Conservation (phyloP, 129 eudicot genomes). For the Ambrosia trifida region DNA sequence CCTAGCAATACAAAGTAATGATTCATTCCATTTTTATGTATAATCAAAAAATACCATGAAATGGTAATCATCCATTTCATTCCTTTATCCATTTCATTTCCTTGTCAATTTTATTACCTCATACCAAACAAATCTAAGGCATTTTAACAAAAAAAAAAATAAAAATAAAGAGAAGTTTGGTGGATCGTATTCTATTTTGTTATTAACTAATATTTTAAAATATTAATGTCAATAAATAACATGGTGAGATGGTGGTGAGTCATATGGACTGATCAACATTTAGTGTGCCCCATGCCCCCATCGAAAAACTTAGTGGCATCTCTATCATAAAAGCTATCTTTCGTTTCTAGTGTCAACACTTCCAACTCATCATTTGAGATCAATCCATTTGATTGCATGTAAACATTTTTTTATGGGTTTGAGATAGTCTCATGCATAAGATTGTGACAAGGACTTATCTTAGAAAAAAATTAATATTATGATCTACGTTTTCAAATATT, state of each 20-base stretch:
- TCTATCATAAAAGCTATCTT: slow-evolving; percentile 29
- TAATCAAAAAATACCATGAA: no score
- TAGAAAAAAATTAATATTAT: background rate
- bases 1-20: no score
- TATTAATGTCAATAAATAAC: background rate
- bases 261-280: slow-evolving; percentile 22
- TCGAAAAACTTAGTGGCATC: slow-evolving; percentile 34
- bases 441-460: background rate
- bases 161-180: background rate
- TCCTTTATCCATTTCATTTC: no score
- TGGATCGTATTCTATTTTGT: background rate
- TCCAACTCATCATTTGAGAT: slow-evolving; percentile 9
- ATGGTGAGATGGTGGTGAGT: slow-evolving; percentile 5
- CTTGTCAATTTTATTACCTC: no score
- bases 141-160: background rate
- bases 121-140: no score
- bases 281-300: slow-evolving; percentile 10
- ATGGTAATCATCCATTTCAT: no score
- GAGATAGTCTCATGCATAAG: slow-evolving; percentile 19
- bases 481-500: background rate
- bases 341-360: slow-evolving; percentile 13
- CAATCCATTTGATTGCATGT: slow-evolving; percentile 13
- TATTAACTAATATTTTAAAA: background rate
- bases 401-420: background rate
- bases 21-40: no score